phyloP scores from a whole-genome alignment of 768 basidiomycete genomes.

The Pisolithus sp. region DNA sequence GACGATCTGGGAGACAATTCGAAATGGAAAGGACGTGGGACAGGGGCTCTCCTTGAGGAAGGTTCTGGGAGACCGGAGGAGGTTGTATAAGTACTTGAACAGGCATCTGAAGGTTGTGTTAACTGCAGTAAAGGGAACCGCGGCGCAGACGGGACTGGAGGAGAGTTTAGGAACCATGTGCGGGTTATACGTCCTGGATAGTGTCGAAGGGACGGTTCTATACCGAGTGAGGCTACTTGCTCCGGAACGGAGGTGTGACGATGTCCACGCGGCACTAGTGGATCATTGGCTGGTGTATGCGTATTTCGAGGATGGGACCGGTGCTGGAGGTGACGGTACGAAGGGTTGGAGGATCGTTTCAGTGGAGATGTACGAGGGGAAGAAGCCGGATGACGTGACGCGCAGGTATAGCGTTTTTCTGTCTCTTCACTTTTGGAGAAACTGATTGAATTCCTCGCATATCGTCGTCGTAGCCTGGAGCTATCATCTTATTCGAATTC shows the following conservation, averaged over 20 bases:
- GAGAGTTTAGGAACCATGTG: constrained; percentile 27
- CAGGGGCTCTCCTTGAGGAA: constrained; percentile 74
- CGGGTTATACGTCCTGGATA: constrained; percentile 73
- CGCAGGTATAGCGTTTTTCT: constrained; percentile 46
- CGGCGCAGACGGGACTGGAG: no score
- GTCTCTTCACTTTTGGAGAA: not conserved
- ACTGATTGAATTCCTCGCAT: not conserved
- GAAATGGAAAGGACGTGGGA: constrained; percentile 28
- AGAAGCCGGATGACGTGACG: constrained; percentile 57
- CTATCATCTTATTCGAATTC: constrained; percentile 50
- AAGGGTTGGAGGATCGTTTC: constrained; percentile 72
- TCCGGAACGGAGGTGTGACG: constrained; percentile 38
- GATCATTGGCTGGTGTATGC: constrained; percentile 95
- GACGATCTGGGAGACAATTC: constrained; percentile 46
- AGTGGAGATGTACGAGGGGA: constrained; percentile 87
- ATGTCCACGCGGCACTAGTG: constrained; percentile 59
- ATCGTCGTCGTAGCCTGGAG: constrained; percentile 37
- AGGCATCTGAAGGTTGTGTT: constrained; percentile 66
- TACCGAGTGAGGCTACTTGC: constrained; percentile 58
- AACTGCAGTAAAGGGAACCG: constrained; percentile 35
- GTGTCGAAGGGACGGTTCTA: constrained; percentile 66
- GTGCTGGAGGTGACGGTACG: constrained; percentile 35
- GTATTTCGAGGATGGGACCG: constrained; percentile 56
- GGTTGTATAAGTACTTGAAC: constrained; percentile 93
- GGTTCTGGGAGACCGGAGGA: constrained; percentile 81